Evolutionary conservation across 129 eudicot genomes (phyloP).

Genomic region (Dittrichia graveolens): DNA sequence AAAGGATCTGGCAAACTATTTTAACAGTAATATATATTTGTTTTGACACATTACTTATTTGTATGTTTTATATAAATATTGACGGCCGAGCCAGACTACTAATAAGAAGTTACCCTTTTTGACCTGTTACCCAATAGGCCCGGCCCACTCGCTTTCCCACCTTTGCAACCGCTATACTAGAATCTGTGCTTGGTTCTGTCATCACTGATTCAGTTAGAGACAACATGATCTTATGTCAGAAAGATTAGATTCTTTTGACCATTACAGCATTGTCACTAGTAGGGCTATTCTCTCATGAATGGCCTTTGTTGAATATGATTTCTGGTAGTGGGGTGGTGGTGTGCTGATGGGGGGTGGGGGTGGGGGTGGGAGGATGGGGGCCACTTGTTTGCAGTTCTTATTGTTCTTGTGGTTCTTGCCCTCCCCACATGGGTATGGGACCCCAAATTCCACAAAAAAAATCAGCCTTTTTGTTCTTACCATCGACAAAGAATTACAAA

Average conservation of each 20-base stretch:
- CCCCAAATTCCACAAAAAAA: slow-evolving; percentile 26
- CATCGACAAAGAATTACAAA: background rate
- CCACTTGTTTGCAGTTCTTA: background rate
- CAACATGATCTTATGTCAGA: slow-evolving; percentile 30
- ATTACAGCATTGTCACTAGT: slow-evolving; percentile 23
- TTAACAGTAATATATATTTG: background rate
- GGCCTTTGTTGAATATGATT: slow-evolving; percentile 29
- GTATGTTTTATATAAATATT: background rate
- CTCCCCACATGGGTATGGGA: slow-evolving; percentile 35
- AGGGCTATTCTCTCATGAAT: slow-evolving; percentile 18
- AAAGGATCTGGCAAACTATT: background rate
- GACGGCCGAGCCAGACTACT: background rate
- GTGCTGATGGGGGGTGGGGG: too few species aligned
- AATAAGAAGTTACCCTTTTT: background rate
- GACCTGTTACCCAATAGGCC: background rate
- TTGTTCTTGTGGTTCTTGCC: slow-evolving; percentile 28
- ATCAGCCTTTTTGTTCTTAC: slow-evolving; percentile 14
- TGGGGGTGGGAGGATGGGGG: background rate
- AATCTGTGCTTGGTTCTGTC: slow-evolving; percentile 22
- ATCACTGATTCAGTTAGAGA: slow-evolving; percentile 11
- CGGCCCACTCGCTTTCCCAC: slow-evolving; percentile 4
- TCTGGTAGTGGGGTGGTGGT: slow-evolving; percentile 4
- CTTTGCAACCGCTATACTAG: slow-evolving; percentile 15
- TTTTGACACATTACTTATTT: background rate
- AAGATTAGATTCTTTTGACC: slow-evolving; percentile 27